These are phyloP conservation scores for Arachis hypogaea DNA, from an alignment of 306 rosid genomes.

Conservation along the genomic window DNA sequence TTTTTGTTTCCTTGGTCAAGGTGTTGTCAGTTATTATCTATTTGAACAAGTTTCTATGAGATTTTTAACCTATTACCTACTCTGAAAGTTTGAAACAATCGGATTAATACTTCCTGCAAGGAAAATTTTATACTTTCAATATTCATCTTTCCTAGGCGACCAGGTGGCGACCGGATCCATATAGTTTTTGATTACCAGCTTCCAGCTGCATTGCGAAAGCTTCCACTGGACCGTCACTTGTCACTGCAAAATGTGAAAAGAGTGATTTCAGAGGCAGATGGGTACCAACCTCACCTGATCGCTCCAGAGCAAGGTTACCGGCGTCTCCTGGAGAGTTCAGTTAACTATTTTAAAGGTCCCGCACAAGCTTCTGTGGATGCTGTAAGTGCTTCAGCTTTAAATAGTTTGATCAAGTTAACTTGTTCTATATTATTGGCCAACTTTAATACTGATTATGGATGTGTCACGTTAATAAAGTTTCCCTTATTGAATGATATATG, in stretches of 20 bases:
- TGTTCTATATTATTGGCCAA: not conserved
- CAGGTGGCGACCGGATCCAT: slow-evolving; percentile 94
- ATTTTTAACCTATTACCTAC: not conserved
- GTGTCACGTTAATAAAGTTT: not conserved
- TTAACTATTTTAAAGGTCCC: slow-evolving; percentile 87
- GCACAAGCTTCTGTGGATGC: slow-evolving; percentile 99
- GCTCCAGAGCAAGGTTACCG: slow-evolving; percentile 98
- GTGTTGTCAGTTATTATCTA: too few relatives aligned
- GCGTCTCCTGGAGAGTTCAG: slow-evolving; percentile 84
- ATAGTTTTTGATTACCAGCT: slow-evolving; percentile 90
- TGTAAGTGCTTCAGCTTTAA: slow-evolving; percentile 54
- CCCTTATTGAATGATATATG: slow-evolving; percentile 1
- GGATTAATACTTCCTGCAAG: slow-evolving; percentile 13
- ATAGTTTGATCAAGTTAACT: slow-evolving; percentile 14
- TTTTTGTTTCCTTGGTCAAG: too few relatives aligned
- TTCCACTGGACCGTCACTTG: slow-evolving; percentile 94
- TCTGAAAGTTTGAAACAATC: not conserved
- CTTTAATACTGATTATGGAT: not conserved
- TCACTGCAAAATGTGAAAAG: slow-evolving; percentile 80
- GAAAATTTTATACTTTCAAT: slow-evolving; percentile 13
- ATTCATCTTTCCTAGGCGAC: slow-evolving; percentile 58
- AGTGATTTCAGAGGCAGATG: slow-evolving; percentile 97
- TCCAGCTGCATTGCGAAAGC: slow-evolving; percentile 95
- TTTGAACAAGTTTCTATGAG: not conserved
- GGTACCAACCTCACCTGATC: slow-evolving; percentile 92